Conservation (phyloP, 2,329 filamentous ascomycete species). For the Sclerotinia nivalis region DNA sequence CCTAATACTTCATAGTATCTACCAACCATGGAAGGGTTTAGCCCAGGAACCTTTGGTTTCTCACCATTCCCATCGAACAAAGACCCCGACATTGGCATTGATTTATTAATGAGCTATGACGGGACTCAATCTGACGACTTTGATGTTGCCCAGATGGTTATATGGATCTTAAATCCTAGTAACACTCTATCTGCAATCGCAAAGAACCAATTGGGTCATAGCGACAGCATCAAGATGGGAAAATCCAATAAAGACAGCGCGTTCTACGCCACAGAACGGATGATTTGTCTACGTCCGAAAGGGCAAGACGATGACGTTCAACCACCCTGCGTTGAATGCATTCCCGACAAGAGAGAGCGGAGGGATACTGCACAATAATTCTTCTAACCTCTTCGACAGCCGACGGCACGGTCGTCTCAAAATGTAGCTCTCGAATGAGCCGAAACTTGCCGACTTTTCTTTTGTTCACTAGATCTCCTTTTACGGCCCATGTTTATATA, state of each 20-base stretch:
- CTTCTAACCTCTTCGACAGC: not conserved
- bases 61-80: not conserved
- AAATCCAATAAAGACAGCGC: no score
- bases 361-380: slow-evolving; percentile 1
- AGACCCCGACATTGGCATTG: not conserved
- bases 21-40: not conserved
- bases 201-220: not conserved
- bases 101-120: not conserved
- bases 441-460: not conserved
- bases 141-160: not conserved
- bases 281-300: not conserved
- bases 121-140: not conserved
- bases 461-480: not conserved
- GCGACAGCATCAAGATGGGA: not conserved
- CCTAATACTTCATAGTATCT: slow-evolving; percentile 1
- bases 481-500: not conserved
- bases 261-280: not conserved
- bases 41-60: not conserved
- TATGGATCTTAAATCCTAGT: no score
- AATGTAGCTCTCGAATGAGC: not conserved
- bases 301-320: not conserved
- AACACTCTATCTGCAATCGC: no score
- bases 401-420: not conserved
- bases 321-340: not conserved
- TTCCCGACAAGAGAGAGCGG: not conserved